Base-by-base conservation (phyloP, 2,329 filamentous ascomycete species). In the Pestalotiopsis sp. region DNA sequence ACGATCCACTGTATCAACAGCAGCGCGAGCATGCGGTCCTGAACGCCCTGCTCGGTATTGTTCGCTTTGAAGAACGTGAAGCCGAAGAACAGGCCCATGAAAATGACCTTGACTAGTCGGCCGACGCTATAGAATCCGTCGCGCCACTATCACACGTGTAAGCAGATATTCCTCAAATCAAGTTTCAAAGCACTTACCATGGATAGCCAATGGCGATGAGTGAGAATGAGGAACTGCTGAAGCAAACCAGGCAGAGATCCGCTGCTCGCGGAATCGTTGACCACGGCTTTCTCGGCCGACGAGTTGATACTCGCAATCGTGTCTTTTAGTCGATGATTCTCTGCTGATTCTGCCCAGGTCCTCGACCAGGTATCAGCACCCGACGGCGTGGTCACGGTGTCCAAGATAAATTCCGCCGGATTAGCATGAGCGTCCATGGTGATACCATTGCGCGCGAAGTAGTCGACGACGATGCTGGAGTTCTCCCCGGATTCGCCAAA, bases 321-420 rank as follows among this genome's bases (percentile, higher is more conserved):
- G 39, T 45, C 39, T 45, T 45, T 45, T 7, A 45, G 39, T 45
- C 39, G 39, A 45, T 17, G 39, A 45, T 45, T 45, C 39, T 45
- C 39, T 45, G 39, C 39, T 17, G 39, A 45, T 17, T 12, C 39
- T 17, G 39, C 1, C 39, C 39, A 45, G 12, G 14, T 45, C 2
- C 12, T 17, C 12, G 39, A 45, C 12, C 39, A 45, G 39, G 39
- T 45, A 45, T 45, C 39, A 45, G 39, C 39, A 45, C 39, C 39
- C 12, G 12, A 45, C 3, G 39, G 14, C 39, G 93, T 92, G 66
- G 93, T 93, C 49, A 95, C 91, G 6, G 92, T 92, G 76, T 96
- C 93, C 9, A 96, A 88, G 92, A 96, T 95, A 80, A 92, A 95
- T 82, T 96, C 92, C n/a, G 87, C 87, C 4, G 89, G 85, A 73